Evolutionary conservation across 306 rosid species (phyloP).

Genomic region (Rosa multiflora): DNA sequence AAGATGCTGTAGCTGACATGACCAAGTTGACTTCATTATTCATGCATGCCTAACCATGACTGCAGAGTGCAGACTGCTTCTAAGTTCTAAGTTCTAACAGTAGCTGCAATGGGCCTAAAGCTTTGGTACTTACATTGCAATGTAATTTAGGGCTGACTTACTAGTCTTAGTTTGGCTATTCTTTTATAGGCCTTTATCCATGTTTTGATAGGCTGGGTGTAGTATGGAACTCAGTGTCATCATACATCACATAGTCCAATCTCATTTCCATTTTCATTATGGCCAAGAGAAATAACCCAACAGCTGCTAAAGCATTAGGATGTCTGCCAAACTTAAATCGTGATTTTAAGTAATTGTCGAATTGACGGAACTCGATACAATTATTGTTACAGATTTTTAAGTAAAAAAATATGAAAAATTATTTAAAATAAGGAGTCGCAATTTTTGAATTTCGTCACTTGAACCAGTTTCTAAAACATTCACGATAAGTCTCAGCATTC

Average conservation of each 20-base stretch:
- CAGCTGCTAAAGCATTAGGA: too few species aligned
- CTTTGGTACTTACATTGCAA: background rate
- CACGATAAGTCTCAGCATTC: too few species aligned
- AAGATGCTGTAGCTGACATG: background rate
- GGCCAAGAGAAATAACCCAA: background rate
- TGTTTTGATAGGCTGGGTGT: background rate
- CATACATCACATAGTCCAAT: background rate
- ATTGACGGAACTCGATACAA: too few species aligned
- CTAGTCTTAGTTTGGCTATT: background rate
- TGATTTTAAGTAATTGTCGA: too few species aligned
- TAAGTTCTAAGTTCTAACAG: background rate
- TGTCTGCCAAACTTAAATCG: too few species aligned
- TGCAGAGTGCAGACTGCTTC: background rate
- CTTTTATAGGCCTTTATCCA: background rate
- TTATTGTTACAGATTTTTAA: too few species aligned
- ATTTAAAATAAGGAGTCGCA: too few species aligned
- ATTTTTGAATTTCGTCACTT: too few species aligned
- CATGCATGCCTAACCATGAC: background rate
- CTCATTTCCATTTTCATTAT: background rate
- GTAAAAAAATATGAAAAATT: too few species aligned
- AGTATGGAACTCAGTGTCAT: background rate
- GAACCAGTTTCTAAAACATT: too few species aligned
- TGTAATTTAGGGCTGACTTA: background rate
- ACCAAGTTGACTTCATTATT: background rate
- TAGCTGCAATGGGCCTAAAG: background rate